Evolutionary conservation across 192 early-diverging fungal genomes (phyloP), one percentile per base, ranked within the genome.

Genomic region (Coemansia nantahalensis): DNA sequence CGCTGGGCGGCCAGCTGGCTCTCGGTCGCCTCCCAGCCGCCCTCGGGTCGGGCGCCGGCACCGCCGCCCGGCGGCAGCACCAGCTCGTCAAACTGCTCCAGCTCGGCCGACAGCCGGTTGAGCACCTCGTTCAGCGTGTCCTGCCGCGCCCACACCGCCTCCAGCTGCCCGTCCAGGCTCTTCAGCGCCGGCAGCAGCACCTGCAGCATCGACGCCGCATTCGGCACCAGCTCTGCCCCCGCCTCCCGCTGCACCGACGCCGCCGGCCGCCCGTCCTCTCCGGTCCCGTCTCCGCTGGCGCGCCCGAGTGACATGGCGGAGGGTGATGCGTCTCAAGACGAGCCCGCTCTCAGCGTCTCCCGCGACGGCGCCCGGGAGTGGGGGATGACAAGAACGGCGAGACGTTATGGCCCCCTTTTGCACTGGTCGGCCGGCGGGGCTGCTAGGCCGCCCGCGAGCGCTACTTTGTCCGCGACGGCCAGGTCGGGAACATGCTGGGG

Each of bases 401-500:
- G n/a, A n/a, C n/a, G n/a, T n/a, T n/a, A n/a, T n/a, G n/a, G n/a
- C n/a, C n/a, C n/a, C n/a, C n/a, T n/a, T n/a, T n/a, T n/a, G n/a
- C n/a, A n/a, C n/a, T n/a, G n/a, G n/a, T n/a, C n/a, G n/a, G n/a
- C n/a, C n/a, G n/a, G n/a, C n/a, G n/a, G n/a, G n/a, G n/a, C n/a
- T n/a, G n/a, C n/a, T n/a, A n/a, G n/a, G n/a, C n/a, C n/a, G n/a
- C n/a, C n/a, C n/a, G n/a, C n/a, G n/a, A n/a, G 26, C 26, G 7
- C 7, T 7, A 28, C 26, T 28, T 28, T 35, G 34, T 12, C 14
- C 86, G 87, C 6, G 90, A 84, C 0, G 95, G 95, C 82, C 90
- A 98, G 0, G 92, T 94, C 8, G 95, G 94, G 61, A 98, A 97
- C 76, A 96, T 74, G 33, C 85, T 82, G 5, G 94, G 91, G 58